phyloP scores from a whole-genome alignment of 1,284 basidiomycete species.

The Pyrrhoderma noxium region DNA sequence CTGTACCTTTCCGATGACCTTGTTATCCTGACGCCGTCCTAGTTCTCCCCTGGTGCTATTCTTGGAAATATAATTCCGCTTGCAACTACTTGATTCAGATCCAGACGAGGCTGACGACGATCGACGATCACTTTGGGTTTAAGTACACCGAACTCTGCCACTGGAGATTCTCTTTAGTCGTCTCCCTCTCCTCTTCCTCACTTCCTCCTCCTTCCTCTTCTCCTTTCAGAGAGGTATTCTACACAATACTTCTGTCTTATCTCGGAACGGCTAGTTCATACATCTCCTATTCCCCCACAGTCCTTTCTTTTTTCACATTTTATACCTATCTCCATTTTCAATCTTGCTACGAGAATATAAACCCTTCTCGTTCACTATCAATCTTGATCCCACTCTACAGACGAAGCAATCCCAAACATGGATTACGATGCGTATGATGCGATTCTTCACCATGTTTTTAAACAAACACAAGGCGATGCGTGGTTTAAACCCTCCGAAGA shows the following conservation, averaged over 20 bases:
- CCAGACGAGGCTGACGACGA: no score
- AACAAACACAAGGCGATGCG: slow-evolving; percentile 61
- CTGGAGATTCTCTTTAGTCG: slow-evolving; percentile 23
- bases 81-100: no score
- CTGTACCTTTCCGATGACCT: not conserved
- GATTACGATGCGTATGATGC: slow-evolving; percentile 72
- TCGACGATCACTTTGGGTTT: no score
- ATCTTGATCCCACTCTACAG: not conserved
- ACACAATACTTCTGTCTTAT: no score
- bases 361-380: not conserved
- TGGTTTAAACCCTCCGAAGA: slow-evolving; percentile 74
- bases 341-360: not conserved
- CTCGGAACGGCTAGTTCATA: no score
- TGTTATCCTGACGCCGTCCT: not conserved
- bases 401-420: slow-evolving; percentile 31
- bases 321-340: not conserved
- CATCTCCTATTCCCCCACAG: no score
- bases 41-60: not conserved
- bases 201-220: slow-evolving; percentile 1
- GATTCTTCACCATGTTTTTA: slow-evolving; percentile 59
- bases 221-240: no score
- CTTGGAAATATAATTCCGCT: no score
- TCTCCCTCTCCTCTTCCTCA: slow-evolving; percentile 20
- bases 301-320: no score
- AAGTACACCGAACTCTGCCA: slow-evolving; percentile 7